Evolutionary conservation across 2,329 filamentous ascomycete genomes (phyloP), one percentile per base, ranked within the genome.

Genomic region (Fonsecaea nubica): DNA sequence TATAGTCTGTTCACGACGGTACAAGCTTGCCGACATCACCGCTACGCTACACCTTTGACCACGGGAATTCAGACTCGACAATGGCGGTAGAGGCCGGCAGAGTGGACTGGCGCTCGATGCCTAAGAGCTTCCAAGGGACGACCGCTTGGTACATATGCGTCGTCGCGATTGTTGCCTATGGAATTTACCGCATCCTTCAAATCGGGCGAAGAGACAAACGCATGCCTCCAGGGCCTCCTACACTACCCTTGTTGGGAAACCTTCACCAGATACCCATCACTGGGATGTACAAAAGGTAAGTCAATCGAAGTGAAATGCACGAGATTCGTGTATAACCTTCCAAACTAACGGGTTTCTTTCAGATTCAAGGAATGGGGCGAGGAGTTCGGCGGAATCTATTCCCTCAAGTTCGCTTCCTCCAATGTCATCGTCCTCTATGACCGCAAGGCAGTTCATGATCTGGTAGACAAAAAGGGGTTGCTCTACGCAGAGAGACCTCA

Each of bases 311-410:
- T 25, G 2, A 2, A 2, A 25, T 25, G 2, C 2, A 25, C 0
- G 30, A 32, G 30, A 32, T 32, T 32, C 30, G 30, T 32, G 30
- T 32, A 32, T 32, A 32, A 32, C 30, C 30, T 5, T 3, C 30
- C 30, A 32, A 32, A 32, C 30, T 32, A 32, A 38, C 35, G 35
- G 35, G 9, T 9, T 38, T 38, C 9, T 38, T 38, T n/a, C 25
- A 63, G 61, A 30, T 18, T 63, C 15, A 50, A 63, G 36, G 61
- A 58, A 35, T 63, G 55, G 61, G 61, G 53, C 4, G 36, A 63
- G 30, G 25, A 12, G 12, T 63, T 58, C 35, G 61, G 61, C 21
- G 53, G 53, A 3, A 25, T 63, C 30, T 63, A 36, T 32, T 63
- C 61, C 5, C 61, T 63, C n/a, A 63, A 63, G 18, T 63, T 63